phyloP scores from a whole-genome alignment of 192 early-diverging fungal genomes.

The Dispira simplex region DNA sequence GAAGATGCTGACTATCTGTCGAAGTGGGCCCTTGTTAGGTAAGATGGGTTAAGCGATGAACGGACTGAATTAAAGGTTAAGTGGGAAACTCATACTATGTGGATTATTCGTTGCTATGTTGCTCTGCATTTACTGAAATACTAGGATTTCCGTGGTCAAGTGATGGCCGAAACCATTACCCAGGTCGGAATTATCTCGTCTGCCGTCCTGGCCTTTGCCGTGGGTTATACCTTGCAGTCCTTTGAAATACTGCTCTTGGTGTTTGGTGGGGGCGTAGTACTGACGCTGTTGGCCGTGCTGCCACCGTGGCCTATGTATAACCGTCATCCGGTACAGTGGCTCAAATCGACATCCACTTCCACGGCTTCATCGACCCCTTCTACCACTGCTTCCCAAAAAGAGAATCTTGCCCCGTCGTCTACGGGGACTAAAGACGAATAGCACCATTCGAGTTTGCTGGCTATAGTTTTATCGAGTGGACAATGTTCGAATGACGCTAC shows the following conservation, averaged over 20 bases:
- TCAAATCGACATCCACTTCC: not conserved
- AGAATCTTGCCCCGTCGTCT: too few relatives aligned
- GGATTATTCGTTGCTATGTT: not conserved
- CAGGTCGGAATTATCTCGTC: not conserved
- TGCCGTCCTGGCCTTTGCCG: slow-evolving; percentile 7
- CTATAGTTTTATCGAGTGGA: too few relatives aligned
- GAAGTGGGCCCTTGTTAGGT: not conserved
- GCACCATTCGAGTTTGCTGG: too few relatives aligned
- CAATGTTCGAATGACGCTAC: too few relatives aligned
- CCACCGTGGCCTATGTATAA: slow-evolving; percentile 9
- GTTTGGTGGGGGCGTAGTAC: not conserved
- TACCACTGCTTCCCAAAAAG: too few relatives aligned
- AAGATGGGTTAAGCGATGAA: not conserved
- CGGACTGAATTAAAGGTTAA: not conserved
- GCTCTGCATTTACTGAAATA: not conserved
- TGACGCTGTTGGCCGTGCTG: not conserved
- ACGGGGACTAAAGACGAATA: too few relatives aligned
- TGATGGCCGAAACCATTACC: not conserved
- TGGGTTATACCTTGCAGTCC: not conserved
- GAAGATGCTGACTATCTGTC: not conserved
- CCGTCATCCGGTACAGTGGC: slow-evolving; percentile 3
- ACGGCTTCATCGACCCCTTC: not conserved
- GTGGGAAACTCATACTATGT: not conserved
- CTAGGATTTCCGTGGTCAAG: slow-evolving; percentile 5
- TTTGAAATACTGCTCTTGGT: not conserved